Percentiles rank a stretch among this genome's conserved stretches.
Evolutionary conservation across 805 yeast genomes (phyloP).

Genomic region (Yamadazyma ubonensis): DNA sequence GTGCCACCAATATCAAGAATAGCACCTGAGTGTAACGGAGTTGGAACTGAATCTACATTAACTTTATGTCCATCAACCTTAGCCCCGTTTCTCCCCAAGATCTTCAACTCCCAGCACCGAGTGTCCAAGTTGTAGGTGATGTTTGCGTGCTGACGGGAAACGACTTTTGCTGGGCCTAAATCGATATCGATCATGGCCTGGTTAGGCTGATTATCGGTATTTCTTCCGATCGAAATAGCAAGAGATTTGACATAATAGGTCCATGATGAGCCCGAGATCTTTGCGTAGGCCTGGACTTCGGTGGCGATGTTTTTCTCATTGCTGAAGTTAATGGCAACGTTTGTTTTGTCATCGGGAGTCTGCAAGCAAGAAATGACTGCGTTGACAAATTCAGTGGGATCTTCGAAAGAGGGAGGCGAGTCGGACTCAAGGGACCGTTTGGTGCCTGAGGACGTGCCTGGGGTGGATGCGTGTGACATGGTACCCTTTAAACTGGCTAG

Average conservation of each 20-base stretch:
- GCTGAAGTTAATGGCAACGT: conserved; percentile 68
- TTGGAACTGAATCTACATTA: conserved; percentile 49
- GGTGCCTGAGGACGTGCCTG: conserved; percentile 29
- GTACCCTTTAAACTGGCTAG: too few relatives aligned
- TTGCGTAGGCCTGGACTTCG: conserved; percentile 97
- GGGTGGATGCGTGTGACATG: conserved; percentile 30
- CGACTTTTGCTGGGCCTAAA: conserved; percentile 97
- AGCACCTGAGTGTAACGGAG: conserved; percentile 79
- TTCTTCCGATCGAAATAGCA: conserved; percentile 80
- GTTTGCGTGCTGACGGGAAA: conserved; percentile 83
- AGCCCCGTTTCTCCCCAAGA: conserved; percentile 90
- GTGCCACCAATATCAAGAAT: conserved; percentile 94
- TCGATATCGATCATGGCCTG: conserved; percentile 66
- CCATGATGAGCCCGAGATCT: conserved; percentile 91
- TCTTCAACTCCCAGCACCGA: conserved; percentile 83
- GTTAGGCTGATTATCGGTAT: conserved; percentile 44
- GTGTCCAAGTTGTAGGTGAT: conserved; percentile 72
- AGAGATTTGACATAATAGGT: conserved; percentile 86
- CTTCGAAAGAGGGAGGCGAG: conserved; percentile 46
- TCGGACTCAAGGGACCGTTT: conserved; percentile 25
- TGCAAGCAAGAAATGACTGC: conserved; percentile 70
- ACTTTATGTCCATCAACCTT: conserved; percentile 73
- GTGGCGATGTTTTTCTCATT: conserved; percentile 67
- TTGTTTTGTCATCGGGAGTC: conserved; percentile 70
- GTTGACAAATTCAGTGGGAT: conserved; percentile 65